Percentiles rank a stretch among this genome's conserved stretches.
These are phyloP conservation scores for Aspergillus indologenus DNA, from an alignment of 495 filamentous ascomycete genomes.

Conservation along the genomic window DNA sequence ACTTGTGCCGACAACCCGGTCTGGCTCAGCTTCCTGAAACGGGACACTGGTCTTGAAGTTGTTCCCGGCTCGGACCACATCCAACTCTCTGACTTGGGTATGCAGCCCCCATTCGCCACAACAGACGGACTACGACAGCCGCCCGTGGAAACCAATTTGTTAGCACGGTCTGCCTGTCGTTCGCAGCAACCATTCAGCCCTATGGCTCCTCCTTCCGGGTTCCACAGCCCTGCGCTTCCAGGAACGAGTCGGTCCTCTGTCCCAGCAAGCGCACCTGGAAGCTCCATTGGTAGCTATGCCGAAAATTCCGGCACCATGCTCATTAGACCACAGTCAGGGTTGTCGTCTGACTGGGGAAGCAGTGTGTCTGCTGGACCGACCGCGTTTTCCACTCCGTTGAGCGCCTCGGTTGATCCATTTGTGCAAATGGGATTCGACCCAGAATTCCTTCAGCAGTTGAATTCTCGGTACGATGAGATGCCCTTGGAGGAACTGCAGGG, in stretches of 20 bases:
- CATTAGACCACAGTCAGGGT: conserved; percentile 25
- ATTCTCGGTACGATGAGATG: conserved; percentile 35
- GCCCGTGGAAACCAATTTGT: conserved; percentile 31
- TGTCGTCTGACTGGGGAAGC: conserved; percentile 42
- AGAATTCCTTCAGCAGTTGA: conserved; percentile 38
- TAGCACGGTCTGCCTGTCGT: conserved; percentile 25
- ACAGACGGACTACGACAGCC: conserved; percentile 30
- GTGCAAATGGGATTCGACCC: conserved; percentile 47
- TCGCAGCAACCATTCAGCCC: conserved; percentile 27
- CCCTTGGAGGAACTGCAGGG: conserved; percentile 24
- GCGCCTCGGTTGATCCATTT: conserved; percentile 33
- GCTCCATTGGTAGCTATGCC: conserved; percentile 40
- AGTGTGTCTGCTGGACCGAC: conserved; percentile 31
- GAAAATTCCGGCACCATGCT: conserved; percentile 37
- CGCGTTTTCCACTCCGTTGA: conserved; percentile 33
- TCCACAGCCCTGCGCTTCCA: conserved; percentile 38
- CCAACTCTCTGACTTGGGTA: conserved; percentile 35
- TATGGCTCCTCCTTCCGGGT: conserved; percentile 30
- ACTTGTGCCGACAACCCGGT: conserved; percentile 64
- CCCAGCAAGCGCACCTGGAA: conserved; percentile 35
- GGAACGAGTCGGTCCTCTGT: conserved; percentile 36
- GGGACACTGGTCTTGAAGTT: conserved; percentile 52
- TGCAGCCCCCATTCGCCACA: conserved; percentile 42
- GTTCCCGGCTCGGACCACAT: conserved; percentile 33
- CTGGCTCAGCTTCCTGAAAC: conserved; percentile 66